phyloP scores from a whole-genome alignment of 208 protist genomes.

The Trypanosoma grayi region DNA sequence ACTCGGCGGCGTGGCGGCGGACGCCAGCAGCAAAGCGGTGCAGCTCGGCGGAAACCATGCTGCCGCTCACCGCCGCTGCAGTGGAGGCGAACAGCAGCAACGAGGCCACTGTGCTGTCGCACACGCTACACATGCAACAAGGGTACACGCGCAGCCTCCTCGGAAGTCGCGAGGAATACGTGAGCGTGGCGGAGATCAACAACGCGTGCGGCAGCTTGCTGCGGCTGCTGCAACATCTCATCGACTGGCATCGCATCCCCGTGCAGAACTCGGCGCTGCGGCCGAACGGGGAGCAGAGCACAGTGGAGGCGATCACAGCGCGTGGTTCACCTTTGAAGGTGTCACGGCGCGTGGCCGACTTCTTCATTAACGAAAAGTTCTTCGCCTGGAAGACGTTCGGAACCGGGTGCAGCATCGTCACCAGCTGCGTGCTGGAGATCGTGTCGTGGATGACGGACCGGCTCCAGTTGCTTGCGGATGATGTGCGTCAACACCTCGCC shows the following conservation, averaged over 20 bases:
- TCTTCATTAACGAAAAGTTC: slow-evolving; percentile 65
- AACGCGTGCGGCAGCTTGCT: slow-evolving; percentile 64
- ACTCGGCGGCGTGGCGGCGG: no score
- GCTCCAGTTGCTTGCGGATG: slow-evolving; percentile 28
- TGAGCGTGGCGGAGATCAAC: slow-evolving; percentile 63
- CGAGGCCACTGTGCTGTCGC: not conserved
- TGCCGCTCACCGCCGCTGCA: not conserved
- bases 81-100: slow-evolving; percentile 1
- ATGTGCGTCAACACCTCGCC: not conserved
- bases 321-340: slow-evolving; percentile 10
- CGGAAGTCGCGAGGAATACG: slow-evolving; percentile 20
- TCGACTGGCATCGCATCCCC: slow-evolving; percentile 37
- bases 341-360: slow-evolving; percentile 31
- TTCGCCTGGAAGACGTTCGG: slow-evolving; percentile 77
- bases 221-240: slow-evolving; percentile 44
- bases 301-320: slow-evolving; percentile 26
- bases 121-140: slow-evolving; percentile 13
- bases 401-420: slow-evolving; percentile 55
- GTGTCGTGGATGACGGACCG: slow-evolving; percentile 28
- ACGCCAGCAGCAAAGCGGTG: not conserved
- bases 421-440: slow-evolving; percentile 64
- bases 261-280: slow-evolving; percentile 38
- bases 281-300: slow-evolving; percentile 50
- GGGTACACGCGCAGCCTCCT: slow-evolving; percentile 25
- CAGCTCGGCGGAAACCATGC: not conserved